Evolutionary conservation across 352 stramenopile species (phyloP).

Genomic region (Pythium diclinum): DNA sequence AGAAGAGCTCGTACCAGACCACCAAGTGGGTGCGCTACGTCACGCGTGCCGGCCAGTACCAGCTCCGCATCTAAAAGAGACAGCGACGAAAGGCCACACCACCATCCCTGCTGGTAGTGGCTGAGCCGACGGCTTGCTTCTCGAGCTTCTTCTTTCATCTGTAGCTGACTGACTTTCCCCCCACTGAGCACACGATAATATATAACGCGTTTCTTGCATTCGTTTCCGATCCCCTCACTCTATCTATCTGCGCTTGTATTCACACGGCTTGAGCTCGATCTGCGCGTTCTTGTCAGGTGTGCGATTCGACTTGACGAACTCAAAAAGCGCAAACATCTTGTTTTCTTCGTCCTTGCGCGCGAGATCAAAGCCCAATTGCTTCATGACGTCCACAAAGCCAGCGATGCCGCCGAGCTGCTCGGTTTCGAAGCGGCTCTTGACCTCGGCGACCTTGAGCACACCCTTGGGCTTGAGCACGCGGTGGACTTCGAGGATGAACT

Average conservation of each 20-base stretch:
- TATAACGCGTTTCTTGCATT: constrained; percentile 7
- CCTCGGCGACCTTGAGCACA: constrained; percentile 85
- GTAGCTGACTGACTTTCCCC: neutral
- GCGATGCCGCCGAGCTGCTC: constrained; percentile 58
- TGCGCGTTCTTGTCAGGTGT: constrained; percentile 42
- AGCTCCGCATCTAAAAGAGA: constrained; percentile 93
- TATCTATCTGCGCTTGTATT: constrained; percentile 80
- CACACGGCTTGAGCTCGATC: constrained; percentile 80
- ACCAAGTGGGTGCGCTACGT: constrained; percentile 99
- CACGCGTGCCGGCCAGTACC: constrained; percentile 96
- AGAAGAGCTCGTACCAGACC: constrained; percentile 97
- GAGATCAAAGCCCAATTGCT: constrained; percentile 67
- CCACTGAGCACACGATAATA: constrained; percentile 1
- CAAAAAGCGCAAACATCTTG: constrained; percentile 87
- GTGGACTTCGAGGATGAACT: constrained; percentile 96
- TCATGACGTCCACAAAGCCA: constrained; percentile 59
- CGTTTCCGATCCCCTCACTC: neutral
- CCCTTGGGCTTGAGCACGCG: constrained; percentile 93
- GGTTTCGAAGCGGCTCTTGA: constrained; percentile 83
- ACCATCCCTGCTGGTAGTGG: neutral
- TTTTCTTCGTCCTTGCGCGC: constrained; percentile 73
- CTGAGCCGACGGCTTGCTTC: neutral
- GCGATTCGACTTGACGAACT: constrained; percentile 68
- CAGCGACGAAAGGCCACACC: too few relatives aligned
- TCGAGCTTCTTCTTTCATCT: neutral